These are phyloP conservation scores for Paxillus ammoniavirescens DNA, from an alignment of 768 basidiomycete genomes.

Conservation along the genomic window DNA sequence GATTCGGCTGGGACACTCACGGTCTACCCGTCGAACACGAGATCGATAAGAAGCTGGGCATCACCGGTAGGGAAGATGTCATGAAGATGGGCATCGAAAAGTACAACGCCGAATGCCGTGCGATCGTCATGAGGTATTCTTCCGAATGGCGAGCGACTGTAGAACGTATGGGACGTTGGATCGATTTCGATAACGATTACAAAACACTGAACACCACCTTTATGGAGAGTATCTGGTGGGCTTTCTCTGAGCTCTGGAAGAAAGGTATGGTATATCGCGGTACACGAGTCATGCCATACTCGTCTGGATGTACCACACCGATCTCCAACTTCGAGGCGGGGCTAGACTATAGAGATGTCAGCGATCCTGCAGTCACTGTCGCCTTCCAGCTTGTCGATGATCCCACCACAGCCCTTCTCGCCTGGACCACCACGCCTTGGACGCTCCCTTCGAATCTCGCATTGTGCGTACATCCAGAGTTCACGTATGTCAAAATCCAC, in stretches of 20 bases:
- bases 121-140: slow-evolving; percentile 96
- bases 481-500: slow-evolving; percentile 94
- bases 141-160: slow-evolving; percentile 93
- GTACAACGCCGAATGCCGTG: slow-evolving; percentile 95
- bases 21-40: slow-evolving; percentile 98
- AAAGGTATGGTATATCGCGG: slow-evolving; percentile 93
- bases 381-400: slow-evolving; percentile 94
- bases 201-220: slow-evolving; percentile 92
- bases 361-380: slow-evolving; percentile 93
- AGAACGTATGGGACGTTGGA: slow-evolving; percentile 99
- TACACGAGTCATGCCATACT: slow-evolving; percentile 96
- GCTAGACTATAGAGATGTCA: slow-evolving; percentile 86
- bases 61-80: slow-evolving; percentile 92
- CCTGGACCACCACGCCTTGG: slow-evolving; percentile 99
- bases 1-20: slow-evolving; percentile 99
- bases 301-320: slow-evolving; percentile 93
- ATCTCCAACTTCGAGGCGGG: slow-evolving; percentile 98
- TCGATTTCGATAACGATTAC: slow-evolving; percentile 99
- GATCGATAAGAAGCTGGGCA: slow-evolving; percentile 94
- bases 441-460: slow-evolving; percentile 94
- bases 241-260: slow-evolving; percentile 90
- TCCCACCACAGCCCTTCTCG: slow-evolving; percentile 82
- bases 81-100: slow-evolving; percentile 94
- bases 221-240: slow-evolving; percentile 99
- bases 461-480: slow-evolving; percentile 95